Percentiles rank a stretch among this genome's conserved stretches.
Conservation (phyloP, 2,329 filamentous ascomycete genomes). For the Hypoxylon sp. region DNA sequence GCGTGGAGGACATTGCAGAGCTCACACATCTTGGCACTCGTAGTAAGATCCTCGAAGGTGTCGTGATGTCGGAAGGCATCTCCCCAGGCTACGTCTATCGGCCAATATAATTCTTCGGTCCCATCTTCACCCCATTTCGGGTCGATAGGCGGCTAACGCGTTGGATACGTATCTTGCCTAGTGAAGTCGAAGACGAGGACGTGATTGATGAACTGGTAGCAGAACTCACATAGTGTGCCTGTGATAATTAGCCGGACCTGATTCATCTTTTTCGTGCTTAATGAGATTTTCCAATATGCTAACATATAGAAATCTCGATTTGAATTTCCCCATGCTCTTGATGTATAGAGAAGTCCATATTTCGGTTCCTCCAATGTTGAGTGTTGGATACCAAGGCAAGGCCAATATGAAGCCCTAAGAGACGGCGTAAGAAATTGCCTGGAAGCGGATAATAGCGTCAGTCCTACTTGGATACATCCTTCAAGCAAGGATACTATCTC, state of each 20-base stretch:
- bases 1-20: slow-evolving; percentile 36
- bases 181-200: slow-evolving; percentile 29
- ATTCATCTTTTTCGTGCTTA: slow-evolving; percentile 18
- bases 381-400: neutral
- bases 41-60: slow-evolving; percentile 20
- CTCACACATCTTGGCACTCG: slow-evolving; percentile 33
- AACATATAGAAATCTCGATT: neutral
- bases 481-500: neutral
- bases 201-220: slow-evolving; percentile 30
- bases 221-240: slow-evolving; percentile 28
- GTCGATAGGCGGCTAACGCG: slow-evolving; percentile 15
- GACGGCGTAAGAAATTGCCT: neutral
- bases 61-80: slow-evolving; percentile 34
- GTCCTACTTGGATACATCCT: neutral
- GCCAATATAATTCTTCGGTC: neutral
- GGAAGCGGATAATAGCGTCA: neutral
- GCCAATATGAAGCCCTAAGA: neutral
- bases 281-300: neutral
- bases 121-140: slow-evolving; percentile 5
- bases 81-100: slow-evolving; percentile 23
- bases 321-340: neutral
- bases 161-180: slow-evolving; percentile 17
- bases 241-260: slow-evolving; percentile 12
- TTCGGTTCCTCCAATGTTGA: neutral
- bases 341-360: neutral